Base-by-base conservation (phyloP, 2,329 filamentous ascomycete species). In the Rhynchosporium agropyri region DNA sequence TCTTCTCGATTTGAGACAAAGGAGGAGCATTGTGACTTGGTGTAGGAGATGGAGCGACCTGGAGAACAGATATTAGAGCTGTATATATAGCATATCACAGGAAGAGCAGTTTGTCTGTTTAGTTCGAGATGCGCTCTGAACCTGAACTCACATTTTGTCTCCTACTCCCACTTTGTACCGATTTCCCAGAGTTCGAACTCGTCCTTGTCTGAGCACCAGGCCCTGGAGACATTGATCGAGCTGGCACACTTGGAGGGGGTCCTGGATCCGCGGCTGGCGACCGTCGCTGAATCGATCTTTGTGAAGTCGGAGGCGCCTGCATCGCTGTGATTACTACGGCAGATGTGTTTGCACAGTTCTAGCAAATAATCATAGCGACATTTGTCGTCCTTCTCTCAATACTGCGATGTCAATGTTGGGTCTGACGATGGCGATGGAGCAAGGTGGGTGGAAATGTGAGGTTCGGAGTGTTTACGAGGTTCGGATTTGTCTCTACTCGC, bases 1-100 rank as follows among this genome's bases (percentile, higher is more conserved):
- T 97, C 81, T 97, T 98, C 80, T 99, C 95, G 77, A 99, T 99
- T 77, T 97, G 94, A 58, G 94, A 97, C 69, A 99, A 62, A 38
- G 73, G 73, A 60, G 70, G 70, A 48, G 67, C 67, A 62, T 67
- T 68, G 36, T 71, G 67, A 45, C 56, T 66, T 51, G 53, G 67
- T 53, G 68, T 66, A 29, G 67, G 38, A 33, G 67, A 42, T 61
- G 58, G 63, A 28, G 57, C 60, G 33, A 54, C 50, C 69, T 73
- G 29, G n/a, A 58, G n/a, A 51, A 7, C n/a, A 45, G 50, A 68
- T 59, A 68, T 45, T 48, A 54, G 28, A 36, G 7, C 45, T 51
- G 15, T 57, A 4, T 40, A 4, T 3, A 48, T 20, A 13, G 28
- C n/a, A 10, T 49, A n/a, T 8, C 45, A n/a, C 3, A 12, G 15